Percentiles rank a stretch among this genome's conserved stretches.
Evolutionary conservation across 495 filamentous ascomycete species (phyloP).

Genomic region (Terfezia claveryi): DNA sequence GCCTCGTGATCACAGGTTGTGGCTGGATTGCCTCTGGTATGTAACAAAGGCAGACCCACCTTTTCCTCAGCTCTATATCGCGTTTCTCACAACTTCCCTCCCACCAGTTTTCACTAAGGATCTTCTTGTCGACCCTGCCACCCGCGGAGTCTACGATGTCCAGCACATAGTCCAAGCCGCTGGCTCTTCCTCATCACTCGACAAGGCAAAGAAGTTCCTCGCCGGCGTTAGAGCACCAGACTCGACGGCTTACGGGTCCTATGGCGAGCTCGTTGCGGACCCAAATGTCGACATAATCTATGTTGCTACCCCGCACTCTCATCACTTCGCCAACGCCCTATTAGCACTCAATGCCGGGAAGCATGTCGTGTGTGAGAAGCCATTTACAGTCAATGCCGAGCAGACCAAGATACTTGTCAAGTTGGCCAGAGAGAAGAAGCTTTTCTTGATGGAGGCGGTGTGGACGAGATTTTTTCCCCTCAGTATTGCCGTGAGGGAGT

Average conservation of each 20-base stretch:
- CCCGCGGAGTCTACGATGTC: slow-evolving; percentile 49
- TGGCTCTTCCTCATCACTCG: slow-evolving; percentile 52
- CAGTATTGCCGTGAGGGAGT: slow-evolving; percentile 47
- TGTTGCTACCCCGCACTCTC: slow-evolving; percentile 82
- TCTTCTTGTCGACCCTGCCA: slow-evolving; percentile 53
- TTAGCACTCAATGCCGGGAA: slow-evolving; percentile 65
- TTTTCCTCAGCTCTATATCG: neutral
- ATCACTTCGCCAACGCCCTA: slow-evolving; percentile 84
- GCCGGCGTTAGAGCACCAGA: slow-evolving; percentile 37
- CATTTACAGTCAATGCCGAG: slow-evolving; percentile 70
- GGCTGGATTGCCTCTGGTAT: neutral
- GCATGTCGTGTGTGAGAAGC: slow-evolving; percentile 80
- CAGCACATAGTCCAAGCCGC: slow-evolving; percentile 59
- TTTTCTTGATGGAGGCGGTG: slow-evolving; percentile 92
- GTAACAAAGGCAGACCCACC: neutral
- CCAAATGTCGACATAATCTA: slow-evolving; percentile 71
- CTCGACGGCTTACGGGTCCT: slow-evolving; percentile 60
- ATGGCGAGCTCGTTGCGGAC: slow-evolving; percentile 55
- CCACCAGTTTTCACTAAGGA: slow-evolving; percentile 54
- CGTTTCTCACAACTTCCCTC: neutral
- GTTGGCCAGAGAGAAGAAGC: slow-evolving; percentile 50
- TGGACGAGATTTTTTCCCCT: slow-evolving; percentile 89
- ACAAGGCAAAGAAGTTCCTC: slow-evolving; percentile 52
- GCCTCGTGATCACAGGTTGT: neutral
- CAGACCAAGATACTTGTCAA: slow-evolving; percentile 57